Base-by-base conservation (phyloP, 2,329 filamentous ascomycete species). In the Colletotrichum trifolii region DNA sequence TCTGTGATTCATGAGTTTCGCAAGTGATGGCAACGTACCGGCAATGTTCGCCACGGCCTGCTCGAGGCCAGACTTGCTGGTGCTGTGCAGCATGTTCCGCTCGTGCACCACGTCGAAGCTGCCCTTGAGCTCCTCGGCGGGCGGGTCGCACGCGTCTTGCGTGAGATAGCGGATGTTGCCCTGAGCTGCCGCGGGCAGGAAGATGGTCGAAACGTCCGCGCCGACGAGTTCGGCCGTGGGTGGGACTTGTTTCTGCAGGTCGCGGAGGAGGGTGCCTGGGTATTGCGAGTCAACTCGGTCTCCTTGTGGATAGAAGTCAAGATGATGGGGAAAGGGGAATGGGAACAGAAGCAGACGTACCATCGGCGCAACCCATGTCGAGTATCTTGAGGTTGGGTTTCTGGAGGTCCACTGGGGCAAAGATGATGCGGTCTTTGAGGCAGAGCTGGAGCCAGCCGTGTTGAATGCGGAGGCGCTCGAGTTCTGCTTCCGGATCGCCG, bases 281-380 rank as follows among this genome's bases (percentile, higher is more conserved):
- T 11, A 33, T 17, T 2, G 49, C 42, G 54, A 47, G 36, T 53
- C 47, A 59, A 38, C 12, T 33, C 12, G 12, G 25, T 34, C 6
- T 17, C 36, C 10, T 12, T 6, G 7, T 36, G 8, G 10, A 2
- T 52, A 12, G 8, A 38, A 25, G 15, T 2, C 42, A 15, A 13
- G 6, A 43, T 25, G 25, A 4, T 25, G 4, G 25, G 25, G 25
- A 25, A 25, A 25, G 1, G 25, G 25, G 25, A 25, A 25, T 25
- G 1, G 3, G 25, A 25, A 4, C 25, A 4, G 25, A 25, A 1
- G 25, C 25, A 25, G 25, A 42, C 61, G 40, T 50, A 68, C 65
- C 67, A 50, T 69, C 67, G 9, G 67, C 67, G 47, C 67, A 69
- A 11, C 67, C 67, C 50, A 69, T 53, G 40, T 69, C 67, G 11